Percentiles rank a stretch among this genome's conserved stretches.
Conservation (phyloP, 179 eudicot genomes). For the Patellifolia procumbens region DNA sequence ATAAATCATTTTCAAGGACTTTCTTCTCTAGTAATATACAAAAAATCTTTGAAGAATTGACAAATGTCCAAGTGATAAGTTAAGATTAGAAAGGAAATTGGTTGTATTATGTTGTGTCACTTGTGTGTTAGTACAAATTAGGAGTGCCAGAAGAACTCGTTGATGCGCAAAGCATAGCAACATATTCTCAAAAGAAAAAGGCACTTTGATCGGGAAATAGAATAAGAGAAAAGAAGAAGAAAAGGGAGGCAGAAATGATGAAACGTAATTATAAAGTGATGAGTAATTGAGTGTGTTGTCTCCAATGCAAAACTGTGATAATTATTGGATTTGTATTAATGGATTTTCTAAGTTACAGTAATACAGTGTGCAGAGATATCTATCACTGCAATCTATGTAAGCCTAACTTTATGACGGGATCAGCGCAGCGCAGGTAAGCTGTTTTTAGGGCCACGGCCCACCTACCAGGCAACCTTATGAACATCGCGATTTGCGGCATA, state of each 20-base stretch:
- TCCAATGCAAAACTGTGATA: background rate
- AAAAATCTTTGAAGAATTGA: too few relatives aligned
- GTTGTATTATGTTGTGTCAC: too few relatives aligned
- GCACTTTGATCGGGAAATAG: too few relatives aligned
- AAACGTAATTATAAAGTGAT: background rate
- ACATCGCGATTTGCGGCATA: background rate
- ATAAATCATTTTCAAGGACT: too few relatives aligned
- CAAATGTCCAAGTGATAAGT: too few relatives aligned
- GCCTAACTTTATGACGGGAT: background rate
- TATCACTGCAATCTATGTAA: background rate
- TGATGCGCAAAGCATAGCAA: background rate
- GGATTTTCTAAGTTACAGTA: background rate
- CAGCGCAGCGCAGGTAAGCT: too few relatives aligned
- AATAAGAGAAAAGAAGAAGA: background rate
- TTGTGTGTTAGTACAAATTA: too few relatives aligned
- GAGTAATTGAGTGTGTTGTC: conserved; percentile 15
- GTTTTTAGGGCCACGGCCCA: background rate
- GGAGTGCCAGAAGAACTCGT: too few relatives aligned
- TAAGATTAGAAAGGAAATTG: too few relatives aligned
- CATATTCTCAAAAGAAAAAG: background rate
- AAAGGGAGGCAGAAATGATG: background rate
- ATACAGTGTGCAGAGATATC: too few relatives aligned
- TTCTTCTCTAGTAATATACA: too few relatives aligned
- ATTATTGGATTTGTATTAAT: background rate
- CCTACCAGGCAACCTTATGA: background rate